A percentile compares a stretch with the other conserved stretches of the same genome.
Conservation (phyloP, 108 stramenopile genomes). For the Nitzschia sp. region DNA sequence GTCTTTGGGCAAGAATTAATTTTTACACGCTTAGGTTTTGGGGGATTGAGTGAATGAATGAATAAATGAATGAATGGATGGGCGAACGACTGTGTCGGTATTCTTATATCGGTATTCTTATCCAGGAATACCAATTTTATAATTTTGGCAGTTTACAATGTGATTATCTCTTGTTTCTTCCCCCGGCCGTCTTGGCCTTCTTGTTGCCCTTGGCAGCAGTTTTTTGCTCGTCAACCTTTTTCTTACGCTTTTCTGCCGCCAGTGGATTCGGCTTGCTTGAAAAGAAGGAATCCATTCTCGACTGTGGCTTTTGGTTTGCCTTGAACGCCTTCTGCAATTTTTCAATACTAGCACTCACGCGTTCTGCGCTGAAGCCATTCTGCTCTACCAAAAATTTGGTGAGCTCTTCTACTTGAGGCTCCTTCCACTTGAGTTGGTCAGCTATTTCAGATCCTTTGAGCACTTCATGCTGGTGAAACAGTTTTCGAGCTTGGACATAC, state of each 20-base stretch:
- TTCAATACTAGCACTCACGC: slow-evolving; percentile 86
- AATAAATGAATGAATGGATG: too few relatives aligned
- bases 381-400: slow-evolving; percentile 87
- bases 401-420: slow-evolving; percentile 75
- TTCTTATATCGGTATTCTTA: too few relatives aligned
- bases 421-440: slow-evolving; percentile 78
- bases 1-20: too few relatives aligned
- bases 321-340: slow-evolving; percentile 87
- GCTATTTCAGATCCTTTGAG: slow-evolving; percentile 41
- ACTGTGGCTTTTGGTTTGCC: slow-evolving; percentile 76
- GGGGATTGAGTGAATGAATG: too few relatives aligned
- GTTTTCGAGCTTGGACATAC: slow-evolving; percentile 78
- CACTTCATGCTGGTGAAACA: slow-evolving; percentile 91
- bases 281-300: slow-evolving; percentile 93
- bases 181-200: slow-evolving; percentile 40
- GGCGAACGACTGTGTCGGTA: too few relatives aligned
- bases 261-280: slow-evolving; percentile 53
- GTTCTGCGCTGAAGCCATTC: slow-evolving; percentile 92
- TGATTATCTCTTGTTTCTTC: slow-evolving; percentile 26
- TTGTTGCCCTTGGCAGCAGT: slow-evolving; percentile 47
- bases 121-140: too few relatives aligned
- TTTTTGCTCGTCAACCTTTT: slow-evolving; percentile 39
- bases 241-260: slow-evolving; percentile 54
- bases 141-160: too few relatives aligned
- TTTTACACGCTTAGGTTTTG: too few relatives aligned